Conservation (phyloP, 192 early-diverging fungal genomes). For the Thamnidium elegans region DNA sequence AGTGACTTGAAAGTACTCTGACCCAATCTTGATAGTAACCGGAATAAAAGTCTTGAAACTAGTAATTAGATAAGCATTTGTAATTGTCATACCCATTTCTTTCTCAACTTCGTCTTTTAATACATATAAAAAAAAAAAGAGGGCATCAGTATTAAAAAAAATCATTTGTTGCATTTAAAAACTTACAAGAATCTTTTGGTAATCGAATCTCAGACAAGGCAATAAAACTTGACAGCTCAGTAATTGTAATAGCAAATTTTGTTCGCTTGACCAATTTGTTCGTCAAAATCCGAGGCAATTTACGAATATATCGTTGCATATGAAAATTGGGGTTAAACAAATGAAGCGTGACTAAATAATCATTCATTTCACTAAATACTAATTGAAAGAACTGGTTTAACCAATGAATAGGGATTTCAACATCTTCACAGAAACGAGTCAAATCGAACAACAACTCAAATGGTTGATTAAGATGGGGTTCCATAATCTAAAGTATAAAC, state of each 20-base stretch:
- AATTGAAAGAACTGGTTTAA: conserved; percentile 65
- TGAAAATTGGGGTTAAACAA: conserved; percentile 78
- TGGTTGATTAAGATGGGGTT: conserved; percentile 61
- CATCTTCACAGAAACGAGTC: conserved; percentile 69
- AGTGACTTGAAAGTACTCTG: conserved; percentile 76
- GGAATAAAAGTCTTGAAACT: conserved; percentile 59
- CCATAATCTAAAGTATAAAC: conserved; percentile 41
- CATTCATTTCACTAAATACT: conserved; percentile 55
- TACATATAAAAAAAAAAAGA: conserved; percentile 5
- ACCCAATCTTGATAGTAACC: conserved; percentile 75
- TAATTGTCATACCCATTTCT: conserved; percentile 55
- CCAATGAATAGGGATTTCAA: conserved; percentile 77
- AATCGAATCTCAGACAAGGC: conserved; percentile 65
- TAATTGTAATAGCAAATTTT: conserved; percentile 58
- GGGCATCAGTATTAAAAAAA: neutral
- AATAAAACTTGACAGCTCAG: conserved; percentile 69
- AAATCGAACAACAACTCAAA: conserved; percentile 82
- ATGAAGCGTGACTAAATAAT: conserved; percentile 64
- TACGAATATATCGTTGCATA: conserved; percentile 63
- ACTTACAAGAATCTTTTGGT: conserved; percentile 61
- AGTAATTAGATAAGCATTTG: conserved; percentile 59
- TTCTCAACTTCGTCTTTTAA: conserved; percentile 58
- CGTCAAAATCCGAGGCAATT: conserved; percentile 40
- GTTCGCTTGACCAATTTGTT: conserved; percentile 55
- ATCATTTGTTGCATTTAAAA: neutral